Conservation (phyloP, 2,329 filamentous ascomycete genomes). For the Botrytis elliptica region DNA sequence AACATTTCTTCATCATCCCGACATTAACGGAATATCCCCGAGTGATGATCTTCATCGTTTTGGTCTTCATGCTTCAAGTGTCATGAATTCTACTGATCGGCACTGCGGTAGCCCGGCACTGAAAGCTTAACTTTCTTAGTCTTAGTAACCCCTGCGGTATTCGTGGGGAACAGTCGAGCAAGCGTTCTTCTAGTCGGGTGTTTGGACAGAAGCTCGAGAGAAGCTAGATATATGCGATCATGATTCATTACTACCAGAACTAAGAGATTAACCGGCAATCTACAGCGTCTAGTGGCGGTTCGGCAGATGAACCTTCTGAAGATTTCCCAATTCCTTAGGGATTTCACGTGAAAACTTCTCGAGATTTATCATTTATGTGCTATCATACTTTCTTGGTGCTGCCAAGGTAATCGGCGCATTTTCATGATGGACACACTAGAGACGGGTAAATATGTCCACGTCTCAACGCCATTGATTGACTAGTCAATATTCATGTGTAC, state of each 20-base stretch:
- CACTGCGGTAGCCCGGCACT: constrained; percentile 5
- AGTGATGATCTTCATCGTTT: neutral
- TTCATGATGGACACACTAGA: neutral
- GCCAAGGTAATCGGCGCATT: neutral
- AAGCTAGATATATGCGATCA: neutral
- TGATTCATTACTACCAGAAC: neutral
- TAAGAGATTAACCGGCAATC: neutral
- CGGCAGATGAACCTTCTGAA: neutral
- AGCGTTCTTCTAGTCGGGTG: neutral
- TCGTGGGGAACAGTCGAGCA: neutral
- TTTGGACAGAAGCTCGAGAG: neutral
- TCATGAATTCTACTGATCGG: neutral
- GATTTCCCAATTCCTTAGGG: neutral
- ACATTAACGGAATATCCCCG: neutral
- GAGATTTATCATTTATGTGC: neutral
- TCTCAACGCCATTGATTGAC: neutral
- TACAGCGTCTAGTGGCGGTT: neutral
- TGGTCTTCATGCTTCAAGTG: neutral
- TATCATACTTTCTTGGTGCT: neutral
- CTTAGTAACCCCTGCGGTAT: neutral
- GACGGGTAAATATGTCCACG: neutral
- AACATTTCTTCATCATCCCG: neutral
- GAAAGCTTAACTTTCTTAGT: constrained; percentile 11
- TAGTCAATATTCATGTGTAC: neutral
- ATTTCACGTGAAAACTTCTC: neutral